Percentiles rank a stretch among this genome's conserved stretches.
These are phyloP conservation scores for Globisporangium splendens DNA, from an alignment of 352 stramenopile genomes.

Conservation along the genomic window DNA sequence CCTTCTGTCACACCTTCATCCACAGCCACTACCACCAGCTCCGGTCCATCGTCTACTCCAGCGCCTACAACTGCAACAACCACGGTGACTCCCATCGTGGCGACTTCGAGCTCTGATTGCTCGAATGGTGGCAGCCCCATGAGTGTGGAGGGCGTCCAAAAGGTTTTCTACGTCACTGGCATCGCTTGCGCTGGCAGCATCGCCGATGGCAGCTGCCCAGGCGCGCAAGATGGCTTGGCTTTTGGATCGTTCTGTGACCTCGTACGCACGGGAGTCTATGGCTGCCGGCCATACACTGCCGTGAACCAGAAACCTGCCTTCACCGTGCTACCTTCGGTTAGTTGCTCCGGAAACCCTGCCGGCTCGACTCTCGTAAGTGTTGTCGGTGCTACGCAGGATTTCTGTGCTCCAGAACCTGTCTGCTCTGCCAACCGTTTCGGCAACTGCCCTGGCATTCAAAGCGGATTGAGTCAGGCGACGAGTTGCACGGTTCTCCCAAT, in stretches of 20 bases:
- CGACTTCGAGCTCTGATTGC: too few relatives aligned
- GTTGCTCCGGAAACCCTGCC: background rate
- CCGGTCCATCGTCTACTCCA: too few relatives aligned
- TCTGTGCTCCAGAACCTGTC: slow-evolving; percentile 1
- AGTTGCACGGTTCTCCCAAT: background rate
- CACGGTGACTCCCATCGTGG: too few relatives aligned
- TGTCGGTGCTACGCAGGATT: slow-evolving; percentile 2
- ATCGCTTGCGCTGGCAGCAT: slow-evolving; percentile 8
- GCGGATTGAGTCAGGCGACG: background rate
- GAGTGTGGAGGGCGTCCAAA: too few relatives aligned
- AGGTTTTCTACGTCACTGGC: too few relatives aligned
- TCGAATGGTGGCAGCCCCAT: too few relatives aligned
- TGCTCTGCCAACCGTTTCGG: background rate
- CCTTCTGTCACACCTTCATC: too few relatives aligned
- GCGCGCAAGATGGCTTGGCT: slow-evolving; percentile 1
- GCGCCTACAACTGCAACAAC: too few relatives aligned
- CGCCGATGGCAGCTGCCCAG: slow-evolving; percentile 2
- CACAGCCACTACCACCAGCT: too few relatives aligned
- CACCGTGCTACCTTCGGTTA: background rate
- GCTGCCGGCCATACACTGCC: background rate
- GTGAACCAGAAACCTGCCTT: background rate
- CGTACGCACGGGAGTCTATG: slow-evolving; percentile 3
- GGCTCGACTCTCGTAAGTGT: slow-evolving; percentile 5
- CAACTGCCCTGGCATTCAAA: slow-evolving; percentile 8
- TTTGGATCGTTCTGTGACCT: slow-evolving; percentile 8